Percentiles rank a stretch among this genome's conserved stretches.
phyloP scores from a whole-genome alignment of 2,329 filamentous ascomycete species.

The Diplocarpon mali region DNA sequence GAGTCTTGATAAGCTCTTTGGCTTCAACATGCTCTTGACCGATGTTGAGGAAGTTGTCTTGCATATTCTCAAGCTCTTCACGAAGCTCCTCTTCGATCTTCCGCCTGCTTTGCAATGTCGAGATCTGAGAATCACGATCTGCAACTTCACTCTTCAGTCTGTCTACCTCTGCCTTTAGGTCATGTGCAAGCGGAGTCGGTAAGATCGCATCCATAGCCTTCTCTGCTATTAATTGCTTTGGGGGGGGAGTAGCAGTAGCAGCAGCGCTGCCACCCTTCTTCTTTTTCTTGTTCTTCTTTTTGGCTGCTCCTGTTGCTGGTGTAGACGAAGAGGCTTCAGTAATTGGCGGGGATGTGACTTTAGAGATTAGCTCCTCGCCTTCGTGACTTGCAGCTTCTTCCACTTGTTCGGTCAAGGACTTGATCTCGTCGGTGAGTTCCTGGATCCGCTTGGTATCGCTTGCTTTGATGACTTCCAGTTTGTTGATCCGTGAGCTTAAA shows the following conservation, averaged over 20 bases:
- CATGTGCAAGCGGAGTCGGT: constrained; percentile 8
- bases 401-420: constrained; percentile 12
- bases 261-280: constrained; percentile 47
- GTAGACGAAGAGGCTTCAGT: constrained; percentile 33
- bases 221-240: constrained; percentile 22
- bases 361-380: constrained; percentile 6
- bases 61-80: constrained; percentile 77
- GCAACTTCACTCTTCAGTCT: constrained; percentile 23
- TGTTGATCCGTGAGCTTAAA: constrained; percentile 19
- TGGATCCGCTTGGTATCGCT: constrained; percentile 17
- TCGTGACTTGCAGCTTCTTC: constrained; percentile 12
- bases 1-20: constrained; percentile 63
- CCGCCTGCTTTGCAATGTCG: constrained; percentile 56
- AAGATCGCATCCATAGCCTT: constrained; percentile 9
- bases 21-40: constrained; percentile 77
- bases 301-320: constrained; percentile 34
- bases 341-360: constrained; percentile 3
- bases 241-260: constrained; percentile 21
- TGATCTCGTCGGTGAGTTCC: constrained; percentile 18
- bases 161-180: constrained; percentile 22
- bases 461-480: constrained; percentile 14
- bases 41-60: constrained; percentile 67
- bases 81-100: constrained; percentile 67
- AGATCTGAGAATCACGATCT: constrained; percentile 51
- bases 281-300: constrained; percentile 88